Percentiles rank a stretch among this genome's conserved stretches.
Conservation (phyloP, 208 protist species). For the Porcisia hertigi region DNA sequence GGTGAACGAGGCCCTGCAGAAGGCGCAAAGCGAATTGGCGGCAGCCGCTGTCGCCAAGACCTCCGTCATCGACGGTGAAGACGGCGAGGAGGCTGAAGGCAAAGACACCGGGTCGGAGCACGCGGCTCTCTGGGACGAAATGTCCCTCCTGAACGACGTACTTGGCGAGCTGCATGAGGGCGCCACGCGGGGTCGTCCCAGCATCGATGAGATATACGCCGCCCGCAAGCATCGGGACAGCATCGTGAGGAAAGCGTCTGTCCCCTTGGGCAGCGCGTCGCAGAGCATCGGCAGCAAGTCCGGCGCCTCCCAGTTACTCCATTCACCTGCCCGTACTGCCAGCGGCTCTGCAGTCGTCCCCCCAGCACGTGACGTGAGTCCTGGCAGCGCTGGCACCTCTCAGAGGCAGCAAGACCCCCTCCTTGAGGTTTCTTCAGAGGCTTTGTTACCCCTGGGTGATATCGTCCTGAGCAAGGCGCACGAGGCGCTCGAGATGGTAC, state of each 20-base stretch:
- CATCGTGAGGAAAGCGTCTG: constrained; percentile 9
- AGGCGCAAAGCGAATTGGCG: constrained; percentile 23
- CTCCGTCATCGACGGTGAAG: neutral
- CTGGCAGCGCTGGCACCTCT: neutral
- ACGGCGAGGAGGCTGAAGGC: neutral
- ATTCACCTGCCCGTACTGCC: neutral
- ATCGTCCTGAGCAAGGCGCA: constrained; percentile 63
- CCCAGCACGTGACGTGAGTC: neutral
- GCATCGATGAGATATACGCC: constrained; percentile 84
- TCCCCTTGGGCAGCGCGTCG: constrained; percentile 15
- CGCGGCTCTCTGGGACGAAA: constrained; percentile 61
- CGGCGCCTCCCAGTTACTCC: neutral
- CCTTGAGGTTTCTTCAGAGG: constrained; percentile 11
- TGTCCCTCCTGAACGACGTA: constrained; percentile 53
- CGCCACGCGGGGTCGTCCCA: constrained; percentile 51
- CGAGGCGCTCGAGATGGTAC: constrained; percentile 44
- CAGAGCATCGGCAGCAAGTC: neutral
- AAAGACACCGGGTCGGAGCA: constrained; percentile 20
- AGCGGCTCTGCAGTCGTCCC: neutral
- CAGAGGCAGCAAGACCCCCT: neutral
- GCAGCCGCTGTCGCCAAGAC: neutral
- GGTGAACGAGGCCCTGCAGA: constrained; percentile 25
- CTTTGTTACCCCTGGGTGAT: constrained; percentile 46
- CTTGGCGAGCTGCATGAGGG: constrained; percentile 55
- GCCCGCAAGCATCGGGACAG: constrained; percentile 52